phyloP scores from a whole-genome alignment of 345 rosid species.

The Aquilaria yunnanensis region DNA sequence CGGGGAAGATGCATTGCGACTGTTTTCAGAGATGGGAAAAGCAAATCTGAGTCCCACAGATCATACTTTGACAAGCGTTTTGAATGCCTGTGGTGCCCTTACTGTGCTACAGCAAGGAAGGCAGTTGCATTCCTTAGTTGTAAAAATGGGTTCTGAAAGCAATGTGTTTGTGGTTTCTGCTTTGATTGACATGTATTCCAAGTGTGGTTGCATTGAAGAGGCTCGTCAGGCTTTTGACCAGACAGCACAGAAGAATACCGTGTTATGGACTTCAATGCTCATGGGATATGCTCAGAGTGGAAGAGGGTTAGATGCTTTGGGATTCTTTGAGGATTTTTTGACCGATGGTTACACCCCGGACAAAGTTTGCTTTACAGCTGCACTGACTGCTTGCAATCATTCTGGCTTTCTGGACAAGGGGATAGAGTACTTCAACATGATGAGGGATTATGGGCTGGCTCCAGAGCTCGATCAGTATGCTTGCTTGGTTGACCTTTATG shows the following conservation, averaged over 20 bases:
- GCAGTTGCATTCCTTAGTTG: constrained; percentile 18
- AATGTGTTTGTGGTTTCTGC: constrained; percentile 18
- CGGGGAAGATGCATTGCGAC: constrained; percentile 11
- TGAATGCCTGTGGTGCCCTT: constrained; percentile 18
- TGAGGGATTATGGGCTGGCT: constrained; percentile 12
- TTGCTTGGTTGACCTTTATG: constrained; percentile 24
- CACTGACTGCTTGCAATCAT: constrained; percentile 23
- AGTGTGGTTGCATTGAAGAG: constrained; percentile 17
- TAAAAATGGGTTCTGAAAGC: constrained; percentile 18
- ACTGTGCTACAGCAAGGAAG: constrained; percentile 11
- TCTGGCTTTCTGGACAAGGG: constrained; percentile 19
- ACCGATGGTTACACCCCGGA: constrained; percentile 11
- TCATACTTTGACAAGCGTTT: constrained; percentile 15
- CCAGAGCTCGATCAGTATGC: constrained; percentile 19
- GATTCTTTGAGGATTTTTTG: constrained; percentile 16
- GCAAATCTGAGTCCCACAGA: constrained; percentile 8
- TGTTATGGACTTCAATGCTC: constrained; percentile 27
- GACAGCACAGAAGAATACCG: constrained; percentile 10
- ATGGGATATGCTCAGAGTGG: constrained; percentile 21
- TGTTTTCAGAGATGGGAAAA: constrained; percentile 12
- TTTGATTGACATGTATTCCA: constrained; percentile 23
- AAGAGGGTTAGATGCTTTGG: constrained; percentile 11
- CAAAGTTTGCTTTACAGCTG: constrained; percentile 15
- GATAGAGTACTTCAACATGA: constrained; percentile 15
- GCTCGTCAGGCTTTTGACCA: constrained; percentile 17